Percentiles rank a stretch among this genome's conserved stretches.
phyloP scores from a whole-genome alignment of 2,329 filamentous ascomycete genomes.

The Cladophialophora carrionii region DNA sequence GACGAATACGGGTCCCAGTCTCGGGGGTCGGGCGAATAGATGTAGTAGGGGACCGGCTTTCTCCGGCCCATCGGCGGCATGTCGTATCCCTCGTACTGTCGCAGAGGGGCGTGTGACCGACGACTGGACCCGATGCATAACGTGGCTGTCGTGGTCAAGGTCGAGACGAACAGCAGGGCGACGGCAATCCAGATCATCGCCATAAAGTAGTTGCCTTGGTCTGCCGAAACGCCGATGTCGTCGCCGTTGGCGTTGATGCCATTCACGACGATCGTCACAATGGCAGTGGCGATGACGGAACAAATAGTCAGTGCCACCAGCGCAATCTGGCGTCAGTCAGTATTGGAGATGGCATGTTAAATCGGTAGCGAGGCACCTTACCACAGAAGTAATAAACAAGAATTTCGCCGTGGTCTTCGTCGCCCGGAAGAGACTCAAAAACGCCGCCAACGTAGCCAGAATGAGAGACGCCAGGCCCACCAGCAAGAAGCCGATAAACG shows the following conservation, averaged over 20 bases:
- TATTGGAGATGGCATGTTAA: too few species aligned
- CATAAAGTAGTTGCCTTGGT: not conserved
- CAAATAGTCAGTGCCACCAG: not conserved
- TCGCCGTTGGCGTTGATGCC: not conserved
- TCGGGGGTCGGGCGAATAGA: not conserved
- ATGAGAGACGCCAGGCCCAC: not conserved
- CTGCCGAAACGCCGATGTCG: not conserved
- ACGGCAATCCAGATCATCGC: not conserved
- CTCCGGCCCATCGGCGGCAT: not conserved
- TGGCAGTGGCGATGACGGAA: not conserved
- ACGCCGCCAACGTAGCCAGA: not conserved
- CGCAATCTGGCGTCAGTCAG: too few species aligned
- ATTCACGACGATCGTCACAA: not conserved
- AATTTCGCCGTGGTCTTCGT: not conserved
- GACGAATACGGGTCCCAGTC: not conserved
- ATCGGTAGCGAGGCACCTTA: not conserved
- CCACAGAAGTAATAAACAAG: not conserved
- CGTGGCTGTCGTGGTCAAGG: not conserved
- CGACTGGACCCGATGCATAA: not conserved
- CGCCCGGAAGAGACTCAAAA: not conserved
- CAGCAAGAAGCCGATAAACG: not conserved
- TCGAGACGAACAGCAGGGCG: not conserved
- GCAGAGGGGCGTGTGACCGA: not conserved
- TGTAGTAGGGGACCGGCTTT: not conserved
- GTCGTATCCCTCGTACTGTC: not conserved